phyloP scores from a whole-genome alignment of 805 yeast genomes.

The Clavispora fructus region DNA sequence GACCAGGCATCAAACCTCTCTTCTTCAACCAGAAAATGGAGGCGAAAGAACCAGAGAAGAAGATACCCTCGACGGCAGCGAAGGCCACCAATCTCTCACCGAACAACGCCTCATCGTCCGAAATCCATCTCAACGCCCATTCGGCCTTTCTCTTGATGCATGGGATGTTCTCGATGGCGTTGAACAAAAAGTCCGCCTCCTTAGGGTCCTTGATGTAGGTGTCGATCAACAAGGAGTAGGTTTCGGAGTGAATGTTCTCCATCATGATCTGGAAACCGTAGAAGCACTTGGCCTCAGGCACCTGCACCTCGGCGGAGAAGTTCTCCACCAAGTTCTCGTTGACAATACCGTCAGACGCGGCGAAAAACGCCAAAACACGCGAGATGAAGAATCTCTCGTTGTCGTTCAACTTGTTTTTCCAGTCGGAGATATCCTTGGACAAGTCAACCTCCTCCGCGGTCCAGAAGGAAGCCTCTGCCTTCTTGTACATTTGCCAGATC shows the following conservation, averaged over 20 bases:
- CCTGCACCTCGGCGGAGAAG: slow-evolving; percentile 93
- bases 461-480: slow-evolving; percentile 99
- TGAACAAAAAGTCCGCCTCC: slow-evolving; percentile 84
- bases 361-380: slow-evolving; percentile 93
- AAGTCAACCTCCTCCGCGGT: slow-evolving; percentile 98
- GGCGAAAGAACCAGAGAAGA: slow-evolving; percentile 97
- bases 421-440: slow-evolving; percentile 84
- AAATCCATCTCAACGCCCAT: slow-evolving; percentile 98
- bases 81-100: slow-evolving; percentile 97
- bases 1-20: slow-evolving; percentile 98
- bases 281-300: slow-evolving; percentile 97
- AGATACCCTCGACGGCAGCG: slow-evolving; percentile 98
- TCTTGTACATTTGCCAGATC: slow-evolving; percentile 98
- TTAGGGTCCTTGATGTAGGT: slow-evolving; percentile 94
- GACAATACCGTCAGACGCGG: slow-evolving; percentile 98
- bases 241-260: slow-evolving; percentile 98
- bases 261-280: slow-evolving; percentile 99
- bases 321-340: slow-evolving; percentile 97
- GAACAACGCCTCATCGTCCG: slow-evolving; percentile 79
- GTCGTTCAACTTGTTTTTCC: slow-evolving; percentile 85
- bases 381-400: slow-evolving; percentile 92
- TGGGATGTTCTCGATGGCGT: slow-evolving; percentile 95
- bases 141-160: slow-evolving; percentile 96
- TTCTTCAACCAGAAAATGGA: slow-evolving; percentile 98
- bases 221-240: slow-evolving; percentile 91